Percentiles rank a stretch among this genome's conserved stretches.
Evolutionary conservation across 306 rosid species (phyloP).

Genomic region (Styphnolobium japonicum): DNA sequence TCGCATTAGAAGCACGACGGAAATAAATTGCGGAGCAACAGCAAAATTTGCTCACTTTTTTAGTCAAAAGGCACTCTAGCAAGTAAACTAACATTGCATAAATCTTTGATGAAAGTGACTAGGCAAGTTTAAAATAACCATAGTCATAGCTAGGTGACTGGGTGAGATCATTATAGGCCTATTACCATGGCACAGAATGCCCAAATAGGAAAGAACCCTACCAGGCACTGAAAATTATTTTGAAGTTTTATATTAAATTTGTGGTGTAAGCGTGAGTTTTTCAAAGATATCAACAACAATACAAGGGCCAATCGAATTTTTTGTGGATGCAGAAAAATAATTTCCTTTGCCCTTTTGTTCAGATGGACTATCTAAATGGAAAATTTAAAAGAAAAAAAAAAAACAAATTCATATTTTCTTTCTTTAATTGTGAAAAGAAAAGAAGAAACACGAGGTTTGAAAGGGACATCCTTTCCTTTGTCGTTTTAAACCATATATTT

Average conservation of each 20-base stretch:
- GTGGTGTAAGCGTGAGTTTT: too few species aligned
- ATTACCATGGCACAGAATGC: neutral
- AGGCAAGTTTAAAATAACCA: neutral
- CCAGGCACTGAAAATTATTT: neutral
- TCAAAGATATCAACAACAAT: too few species aligned
- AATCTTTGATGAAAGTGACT: conserved; percentile 16
- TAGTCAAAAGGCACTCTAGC: conserved; percentile 15
- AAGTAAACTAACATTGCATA: neutral
- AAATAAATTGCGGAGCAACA: too few species aligned
- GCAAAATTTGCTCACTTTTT: conserved; percentile 8
- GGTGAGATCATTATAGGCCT: neutral
- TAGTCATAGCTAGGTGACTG: neutral
- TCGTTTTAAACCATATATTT: neutral
- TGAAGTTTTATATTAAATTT: neutral
- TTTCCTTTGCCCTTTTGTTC: neutral
- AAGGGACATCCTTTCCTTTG: too few species aligned
- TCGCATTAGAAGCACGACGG: neutral
- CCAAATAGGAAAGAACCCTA: neutral
- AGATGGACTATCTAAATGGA: neutral
- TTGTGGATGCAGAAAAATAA: neutral
- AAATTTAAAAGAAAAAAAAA: too few species aligned
- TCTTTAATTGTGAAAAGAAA: too few species aligned
- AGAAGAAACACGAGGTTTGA: too few species aligned
- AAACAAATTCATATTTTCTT: too few species aligned
- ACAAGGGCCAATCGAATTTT: too few species aligned